Evolutionary conservation across 1,139 yeast species (phyloP), one percentile per base, ranked within the genome.

Genomic region (Debaryomyces sp.): DNA sequence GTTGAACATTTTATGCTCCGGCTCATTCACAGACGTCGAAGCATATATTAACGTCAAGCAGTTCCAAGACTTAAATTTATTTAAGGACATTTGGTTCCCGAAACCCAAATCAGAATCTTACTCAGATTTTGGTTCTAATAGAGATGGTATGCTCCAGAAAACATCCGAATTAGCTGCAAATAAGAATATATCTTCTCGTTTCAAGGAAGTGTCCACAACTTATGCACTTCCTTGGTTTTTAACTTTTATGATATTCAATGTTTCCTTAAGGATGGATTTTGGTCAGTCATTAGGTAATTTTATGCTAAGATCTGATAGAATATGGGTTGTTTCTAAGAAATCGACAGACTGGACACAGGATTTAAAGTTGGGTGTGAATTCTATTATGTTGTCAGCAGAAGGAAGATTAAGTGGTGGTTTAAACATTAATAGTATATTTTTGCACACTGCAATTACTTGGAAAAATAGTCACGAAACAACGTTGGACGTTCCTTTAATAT

Each of bases 31-130:
- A 0, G 82, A 81, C 50, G 81, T 88, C 2, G 75, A 72, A 41
- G 78, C 88, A 0, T 89, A 81, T 57, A 69, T 92, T 48, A 89
- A 90, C 59, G 74, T 91, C 50, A 89, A 89, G 58, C 98, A 94
- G 62, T 76, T 88, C 49, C 97, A 91, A 60, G 97, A 94, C 63
- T 70, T 92, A 49, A 87, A 88, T 46, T 68, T 92, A 32, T 94
- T 94, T 66, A 77, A 78, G 50, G 97, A 94, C 63, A 84, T 92
- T 35, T 94, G 98, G 98, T 67, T 80, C 43, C 87, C 95, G 0
- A 54, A 61, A 36, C 55, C 37, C n/a, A 24, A 17, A 34, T 12
- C 33, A 33, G 15, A 21, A 12, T 24, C 15, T 7, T 18, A 35
- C 35, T 24, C 26, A 13, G 40, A 26, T 12, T n/a, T 22, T 12